Base-by-base conservation (phyloP, 495 filamentous ascomycete species). In the Daldinia caldariorum region DNA sequence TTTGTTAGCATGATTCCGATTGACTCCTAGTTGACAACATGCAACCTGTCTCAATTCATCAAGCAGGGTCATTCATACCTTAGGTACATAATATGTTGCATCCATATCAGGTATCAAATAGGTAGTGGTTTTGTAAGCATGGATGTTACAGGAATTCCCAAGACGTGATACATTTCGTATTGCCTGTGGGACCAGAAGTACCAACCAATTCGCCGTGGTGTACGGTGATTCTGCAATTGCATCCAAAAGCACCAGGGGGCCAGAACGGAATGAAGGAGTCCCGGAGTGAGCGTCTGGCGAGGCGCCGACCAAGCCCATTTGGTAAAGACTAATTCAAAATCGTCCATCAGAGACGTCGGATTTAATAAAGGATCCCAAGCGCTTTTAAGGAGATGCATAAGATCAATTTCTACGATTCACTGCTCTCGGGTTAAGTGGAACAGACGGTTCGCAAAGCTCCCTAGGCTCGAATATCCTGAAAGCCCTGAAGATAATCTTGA, bases 351-450 rank as follows among this genome's bases (percentile, higher is more conserved):
- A 16, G 0, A 9, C 41, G 16, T 45, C 16, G 41, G 16, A 16
- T 3, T 18, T 16, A 22, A 47, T 47, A 5, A 22, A 47, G 8
- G 18, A 22, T 18, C 43, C 43, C 18, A 22, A 20, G 43, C 20
- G 43, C 43, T 22, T 12, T 47, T 18, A 47, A 47, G 9, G 18
- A 47, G n/a, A 43, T 20, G 12, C 37, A 63, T 67, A 67, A 32
- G 47, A 71, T 63, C 54, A 66, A 50, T 55, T 9, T 13, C 9
- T 68, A 65, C 69, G 70, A 65, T 65, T 55, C 35, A 4, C 53
- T 41, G n/a, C 34, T 12, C 35, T 20, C 18, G 18, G 47, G 32
- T 22, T 41, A 29, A 9, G n/a, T 38, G 34, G 43, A n/a, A 18
- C 39, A n/a, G n/a, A 16, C 38, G 6, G 63, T 26, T 16, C 20